Evolutionary conservation across 257 asterid species (phyloP), one percentile per base, ranked within the genome.

Genomic region (Solanum tarapatanum): DNA sequence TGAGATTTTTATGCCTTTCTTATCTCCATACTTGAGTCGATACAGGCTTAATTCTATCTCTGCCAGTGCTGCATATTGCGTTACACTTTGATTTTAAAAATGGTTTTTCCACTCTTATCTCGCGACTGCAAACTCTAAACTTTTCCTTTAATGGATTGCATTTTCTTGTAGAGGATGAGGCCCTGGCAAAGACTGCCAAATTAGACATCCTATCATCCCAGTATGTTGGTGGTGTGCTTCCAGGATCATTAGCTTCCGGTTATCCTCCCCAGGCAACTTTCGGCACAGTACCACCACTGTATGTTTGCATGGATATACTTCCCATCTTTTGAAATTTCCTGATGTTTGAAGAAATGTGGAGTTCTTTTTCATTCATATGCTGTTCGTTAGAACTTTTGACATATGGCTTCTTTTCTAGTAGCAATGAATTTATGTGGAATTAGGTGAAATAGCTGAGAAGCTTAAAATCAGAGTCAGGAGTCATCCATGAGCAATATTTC

Each of bases 131-230:
- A 62, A 62, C 30, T 62, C 30, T 62, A 23, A 62, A 62, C 70
- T 62, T 62, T 23, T 11, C 28, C 30, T 62, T n/a, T 10, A 62
- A 62, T n/a, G 70, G 70, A 62, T 62, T 68, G 14, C 35, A 45
- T 37, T 82, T 64, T 87, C 72, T 87, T 90, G 87, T 91, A 95
- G 98, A 96, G 51, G 98, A 94, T 48, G 98, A 94, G n/a, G 88
- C 89, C 72, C 91, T 95, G 55, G 85, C 97, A 23, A 96, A 96
- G 92, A 86, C 93, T 82, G 91, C 98, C 86, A 96, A 94, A 92
- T 91, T 94, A 84, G 98, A 93, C 80, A 85, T 87, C 75, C 90
- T 91, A 8, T 39, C 97, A 60, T 88, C 98, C 84, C 98, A 92
- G 86, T 76, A 92, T 35, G 90, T 84, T 86, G 94, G 94, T 82